phyloP scores from a whole-genome alignment of 208 protist genomes.

The Trichomonas tenax region DNA sequence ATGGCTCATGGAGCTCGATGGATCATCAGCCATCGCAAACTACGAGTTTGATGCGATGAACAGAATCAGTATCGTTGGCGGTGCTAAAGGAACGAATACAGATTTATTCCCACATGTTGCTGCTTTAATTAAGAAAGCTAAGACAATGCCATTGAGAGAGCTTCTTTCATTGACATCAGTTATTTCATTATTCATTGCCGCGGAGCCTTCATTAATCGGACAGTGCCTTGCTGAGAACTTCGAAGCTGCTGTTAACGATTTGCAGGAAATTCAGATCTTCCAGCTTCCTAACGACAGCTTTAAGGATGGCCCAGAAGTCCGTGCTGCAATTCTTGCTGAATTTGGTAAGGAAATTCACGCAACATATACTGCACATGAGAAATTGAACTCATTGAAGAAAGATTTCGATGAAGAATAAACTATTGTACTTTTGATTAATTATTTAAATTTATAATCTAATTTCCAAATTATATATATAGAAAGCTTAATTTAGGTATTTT shows the following conservation, averaged over 20 bases:
- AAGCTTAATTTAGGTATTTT: not conserved
- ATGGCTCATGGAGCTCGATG: not conserved
- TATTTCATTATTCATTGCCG: not conserved
- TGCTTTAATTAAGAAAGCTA: not conserved
- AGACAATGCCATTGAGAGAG: not conserved
- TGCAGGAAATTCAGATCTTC: not conserved
- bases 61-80: not conserved
- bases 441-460: not conserved
- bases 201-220: not conserved
- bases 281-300: not conserved
- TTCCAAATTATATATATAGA: too few relatives aligned
- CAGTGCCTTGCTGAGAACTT: not conserved
- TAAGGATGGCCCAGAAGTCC: not conserved
- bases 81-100: not conserved
- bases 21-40: not conserved
- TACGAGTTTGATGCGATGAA: not conserved
- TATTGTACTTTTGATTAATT: not conserved
- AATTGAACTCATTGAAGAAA: not conserved
- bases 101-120: not conserved
- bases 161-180: not conserved
- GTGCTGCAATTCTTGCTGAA: not conserved
- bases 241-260: not conserved
- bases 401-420: not conserved
- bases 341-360: constrained; percentile 15
- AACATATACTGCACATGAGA: not conserved